Conservation (phyloP, 306 rosid species). For the Acacia acuminata region DNA sequence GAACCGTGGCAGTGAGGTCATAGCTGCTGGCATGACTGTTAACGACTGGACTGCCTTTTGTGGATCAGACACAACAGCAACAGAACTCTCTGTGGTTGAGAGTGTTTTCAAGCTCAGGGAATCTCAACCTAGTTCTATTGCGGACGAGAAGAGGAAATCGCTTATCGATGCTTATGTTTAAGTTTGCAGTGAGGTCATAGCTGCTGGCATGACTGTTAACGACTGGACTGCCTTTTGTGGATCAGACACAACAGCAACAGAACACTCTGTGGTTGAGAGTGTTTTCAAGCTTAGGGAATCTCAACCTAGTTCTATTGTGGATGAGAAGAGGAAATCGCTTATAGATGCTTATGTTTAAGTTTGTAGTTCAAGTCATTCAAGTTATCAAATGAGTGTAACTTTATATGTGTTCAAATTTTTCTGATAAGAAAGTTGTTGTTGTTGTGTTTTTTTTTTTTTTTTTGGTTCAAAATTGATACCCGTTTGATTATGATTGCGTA, state of each 20-base stretch:
- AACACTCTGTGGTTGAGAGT: conserved; percentile 83
- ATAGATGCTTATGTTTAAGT: conserved; percentile 72
- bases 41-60: conserved; percentile 98
- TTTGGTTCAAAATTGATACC: background rate
- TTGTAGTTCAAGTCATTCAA: background rate
- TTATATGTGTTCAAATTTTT: background rate
- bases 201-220: conserved; percentile 80
- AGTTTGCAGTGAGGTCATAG: conserved; percentile 90
- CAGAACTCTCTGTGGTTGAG: conserved; percentile 89
- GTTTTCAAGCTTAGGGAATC: conserved; percentile 93
- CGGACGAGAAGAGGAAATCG: conserved; percentile 87
- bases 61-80: conserved; percentile 92
- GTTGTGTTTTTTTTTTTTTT: background rate
- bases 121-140: conserved; percentile 81
- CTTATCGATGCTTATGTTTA: conserved; percentile 76
- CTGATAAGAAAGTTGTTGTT: background rate
- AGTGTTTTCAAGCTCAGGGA: conserved; percentile 90
- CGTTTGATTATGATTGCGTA: too few species aligned
- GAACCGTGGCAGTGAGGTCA: conserved; percentile 90
- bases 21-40: conserved; percentile 81
- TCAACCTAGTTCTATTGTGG: conserved; percentile 78
- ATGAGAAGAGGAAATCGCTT: conserved; percentile 88
- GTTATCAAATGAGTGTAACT: background rate
- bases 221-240: conserved; percentile 99
- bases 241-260: conserved; percentile 91